phyloP scores from a whole-genome alignment of 177 flowering plant species.

The Vitis hybrid region DNA sequence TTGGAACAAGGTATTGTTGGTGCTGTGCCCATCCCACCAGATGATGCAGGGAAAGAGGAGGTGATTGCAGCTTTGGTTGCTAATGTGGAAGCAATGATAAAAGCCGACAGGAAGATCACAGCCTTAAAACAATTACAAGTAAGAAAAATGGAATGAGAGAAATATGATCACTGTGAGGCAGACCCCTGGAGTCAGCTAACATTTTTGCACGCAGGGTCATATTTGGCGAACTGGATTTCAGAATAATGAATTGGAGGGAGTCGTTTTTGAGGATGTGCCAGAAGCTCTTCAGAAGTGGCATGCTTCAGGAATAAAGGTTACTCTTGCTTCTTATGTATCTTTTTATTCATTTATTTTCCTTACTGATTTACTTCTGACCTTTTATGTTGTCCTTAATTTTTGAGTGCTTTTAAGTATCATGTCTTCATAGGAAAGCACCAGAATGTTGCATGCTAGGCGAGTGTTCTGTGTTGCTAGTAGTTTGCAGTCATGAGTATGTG shows the following conservation, averaged over 20 bases:
- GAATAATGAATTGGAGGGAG: conserved; percentile 68
- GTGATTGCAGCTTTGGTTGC: conserved; percentile 81
- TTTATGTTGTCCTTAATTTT: conserved; percentile 1
- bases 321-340: background rate
- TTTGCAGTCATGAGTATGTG: too few relatives aligned
- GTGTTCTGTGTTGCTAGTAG: too few relatives aligned
- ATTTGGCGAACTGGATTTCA: conserved; percentile 93
- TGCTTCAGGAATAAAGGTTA: conserved; percentile 74
- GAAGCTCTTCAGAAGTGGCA: conserved; percentile 85
- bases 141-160: conserved; percentile 14
- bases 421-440: background rate
- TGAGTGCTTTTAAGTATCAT: background rate
- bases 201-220: conserved; percentile 65
- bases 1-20: conserved; percentile 63
- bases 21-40: conserved; percentile 68
- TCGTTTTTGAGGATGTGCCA: conserved; percentile 92
- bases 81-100: conserved; percentile 92
- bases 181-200: conserved; percentile 2
- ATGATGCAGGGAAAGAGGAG: conserved; percentile 72
- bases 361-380: background rate
- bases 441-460: too few relatives aligned
- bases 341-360: background rate
- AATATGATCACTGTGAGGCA: background rate
- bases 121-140: conserved; percentile 90
- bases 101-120: conserved; percentile 90